These are phyloP conservation scores for Bipolaris victoriae DNA, from an alignment of 2,329 filamentous ascomycete genomes.

Conservation along the genomic window DNA sequence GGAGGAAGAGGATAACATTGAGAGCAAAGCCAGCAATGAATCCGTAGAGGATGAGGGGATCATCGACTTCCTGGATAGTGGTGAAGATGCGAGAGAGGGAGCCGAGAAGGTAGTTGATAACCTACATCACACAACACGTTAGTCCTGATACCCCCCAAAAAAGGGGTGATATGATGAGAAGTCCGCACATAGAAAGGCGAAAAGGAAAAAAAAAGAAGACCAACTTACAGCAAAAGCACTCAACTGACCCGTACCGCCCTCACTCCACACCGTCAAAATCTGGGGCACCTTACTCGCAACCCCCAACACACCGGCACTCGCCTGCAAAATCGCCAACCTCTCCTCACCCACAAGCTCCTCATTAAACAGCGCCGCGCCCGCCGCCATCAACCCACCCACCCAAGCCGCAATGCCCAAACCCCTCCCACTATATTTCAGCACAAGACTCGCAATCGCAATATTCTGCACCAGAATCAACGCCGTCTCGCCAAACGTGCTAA, in stretches of 20 bases:
- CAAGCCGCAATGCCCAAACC: slow-evolving; percentile 74
- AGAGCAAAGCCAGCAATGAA: slow-evolving; percentile 91
- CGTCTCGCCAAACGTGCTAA: slow-evolving; percentile 96
- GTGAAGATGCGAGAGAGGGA: slow-evolving; percentile 96
- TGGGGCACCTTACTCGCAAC: slow-evolving; percentile 94
- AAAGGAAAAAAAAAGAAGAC: not conserved
- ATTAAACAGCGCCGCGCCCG: slow-evolving; percentile 73
- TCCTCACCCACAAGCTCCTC: slow-evolving; percentile 69
- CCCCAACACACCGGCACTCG: slow-evolving; percentile 79
- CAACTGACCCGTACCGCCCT: slow-evolving; percentile 92
- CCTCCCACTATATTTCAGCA: slow-evolving; percentile 80
- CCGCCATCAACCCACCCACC: slow-evolving; percentile 74
- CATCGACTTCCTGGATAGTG: slow-evolving; percentile 94
- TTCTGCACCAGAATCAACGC: slow-evolving; percentile 92
- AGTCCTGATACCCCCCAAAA: not conserved
- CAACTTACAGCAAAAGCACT: slow-evolving; percentile 87
- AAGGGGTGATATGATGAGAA: not conserved
- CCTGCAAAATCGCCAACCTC: slow-evolving; percentile 76
- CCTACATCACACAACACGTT: slow-evolving; percentile 58
- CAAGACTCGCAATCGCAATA: slow-evolving; percentile 83
- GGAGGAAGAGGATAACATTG: slow-evolving; percentile 82
- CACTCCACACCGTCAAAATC: slow-evolving; percentile 81
- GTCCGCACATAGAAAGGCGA: not conserved
- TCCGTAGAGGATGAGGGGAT: slow-evolving; percentile 93
- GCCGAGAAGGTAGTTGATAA: slow-evolving; percentile 96